Evolutionary conservation across 148 eudicot species (phyloP).

Genomic region (Bassia scoparia): DNA sequence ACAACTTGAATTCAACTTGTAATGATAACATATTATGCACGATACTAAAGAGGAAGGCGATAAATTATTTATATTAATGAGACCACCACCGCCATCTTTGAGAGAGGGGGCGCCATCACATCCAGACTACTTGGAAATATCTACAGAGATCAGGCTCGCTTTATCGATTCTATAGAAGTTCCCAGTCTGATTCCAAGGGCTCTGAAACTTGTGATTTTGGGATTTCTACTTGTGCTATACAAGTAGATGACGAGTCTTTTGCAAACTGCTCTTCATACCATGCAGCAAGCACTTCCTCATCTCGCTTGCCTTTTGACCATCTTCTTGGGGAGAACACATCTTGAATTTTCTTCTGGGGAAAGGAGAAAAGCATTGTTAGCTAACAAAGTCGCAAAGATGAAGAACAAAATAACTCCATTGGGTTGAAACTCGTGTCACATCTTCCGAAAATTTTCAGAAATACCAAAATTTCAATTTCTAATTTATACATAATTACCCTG

Average conservation of each 20-base stretch:
- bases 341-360: conserved; percentile 32
- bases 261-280: conserved; percentile 19
- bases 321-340: conserved; percentile 25
- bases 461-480: too few relatives aligned
- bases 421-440: too few relatives aligned
- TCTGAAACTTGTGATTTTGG: conserved; percentile 7
- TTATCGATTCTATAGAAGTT: conserved; percentile 26
- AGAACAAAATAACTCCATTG: too few relatives aligned
- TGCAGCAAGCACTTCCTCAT: conserved; percentile 11
- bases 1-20: conserved; percentile 12
- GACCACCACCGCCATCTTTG: conserved; percentile 22
- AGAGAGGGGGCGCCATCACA: conserved; percentile 18
- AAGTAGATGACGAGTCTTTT: neutral
- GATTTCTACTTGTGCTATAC: neutral
- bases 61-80: conserved; percentile 3
- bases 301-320: conserved; percentile 29
- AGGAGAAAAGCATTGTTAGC: neutral
- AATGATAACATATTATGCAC: conserved; percentile 4
- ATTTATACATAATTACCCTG: too few relatives aligned
- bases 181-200: conserved; percentile 35
- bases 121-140: neutral
- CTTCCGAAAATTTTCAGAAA: too few relatives aligned
- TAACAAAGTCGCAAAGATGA: neutral
- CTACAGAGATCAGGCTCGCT: neutral
- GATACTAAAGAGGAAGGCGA: neutral